A percentile compares a stretch with the other conserved stretches of the same genome.
These are phyloP conservation scores for Pythium chondricola DNA, from an alignment of 352 stramenopile species.

Conservation along the genomic window DNA sequence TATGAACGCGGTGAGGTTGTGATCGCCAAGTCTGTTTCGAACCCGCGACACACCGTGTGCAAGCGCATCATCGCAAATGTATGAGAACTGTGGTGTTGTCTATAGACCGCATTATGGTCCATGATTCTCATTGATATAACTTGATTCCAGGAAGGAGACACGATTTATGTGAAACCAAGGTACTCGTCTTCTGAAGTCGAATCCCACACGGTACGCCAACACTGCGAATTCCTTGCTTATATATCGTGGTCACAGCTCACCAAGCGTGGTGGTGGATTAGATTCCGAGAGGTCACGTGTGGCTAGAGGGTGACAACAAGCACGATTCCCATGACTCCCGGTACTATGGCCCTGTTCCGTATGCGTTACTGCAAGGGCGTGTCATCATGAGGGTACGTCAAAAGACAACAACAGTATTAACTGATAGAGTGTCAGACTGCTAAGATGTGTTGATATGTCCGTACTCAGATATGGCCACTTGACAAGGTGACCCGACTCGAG, in stretches of 20 bases:
- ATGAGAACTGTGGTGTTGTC: neutral
- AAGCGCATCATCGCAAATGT: slow-evolving; percentile 85
- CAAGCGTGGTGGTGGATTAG: too few species aligned
- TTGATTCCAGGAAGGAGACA: slow-evolving; percentile 65
- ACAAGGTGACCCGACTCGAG: slow-evolving; percentile 58
- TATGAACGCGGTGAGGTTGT: slow-evolving; percentile 81
- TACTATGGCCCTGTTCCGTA: slow-evolving; percentile 94
- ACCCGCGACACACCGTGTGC: slow-evolving; percentile 81
- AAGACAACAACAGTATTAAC: too few species aligned
- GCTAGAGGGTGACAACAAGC: slow-evolving; percentile 96
- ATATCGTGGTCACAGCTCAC: too few species aligned
- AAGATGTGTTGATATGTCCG: too few species aligned
- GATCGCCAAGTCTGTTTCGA: slow-evolving; percentile 83
- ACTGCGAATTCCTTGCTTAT: too few species aligned
- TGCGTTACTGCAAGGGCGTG: slow-evolving; percentile 84
- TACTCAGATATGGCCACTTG: slow-evolving; percentile 74
- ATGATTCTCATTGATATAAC: neutral
- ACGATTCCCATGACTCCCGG: slow-evolving; percentile 93
- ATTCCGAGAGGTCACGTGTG: slow-evolving; percentile 92
- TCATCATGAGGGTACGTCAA: slow-evolving; percentile 83
- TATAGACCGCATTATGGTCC: neutral
- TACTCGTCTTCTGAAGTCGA: slow-evolving; percentile 69
- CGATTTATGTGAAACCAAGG: slow-evolving; percentile 59
- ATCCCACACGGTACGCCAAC: slow-evolving; percentile 49
- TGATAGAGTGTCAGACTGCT: too few species aligned